These are phyloP conservation scores for Rhodotorula sp. DNA, from an alignment of 1,284 basidiomycete species.

Conservation along the genomic window DNA sequence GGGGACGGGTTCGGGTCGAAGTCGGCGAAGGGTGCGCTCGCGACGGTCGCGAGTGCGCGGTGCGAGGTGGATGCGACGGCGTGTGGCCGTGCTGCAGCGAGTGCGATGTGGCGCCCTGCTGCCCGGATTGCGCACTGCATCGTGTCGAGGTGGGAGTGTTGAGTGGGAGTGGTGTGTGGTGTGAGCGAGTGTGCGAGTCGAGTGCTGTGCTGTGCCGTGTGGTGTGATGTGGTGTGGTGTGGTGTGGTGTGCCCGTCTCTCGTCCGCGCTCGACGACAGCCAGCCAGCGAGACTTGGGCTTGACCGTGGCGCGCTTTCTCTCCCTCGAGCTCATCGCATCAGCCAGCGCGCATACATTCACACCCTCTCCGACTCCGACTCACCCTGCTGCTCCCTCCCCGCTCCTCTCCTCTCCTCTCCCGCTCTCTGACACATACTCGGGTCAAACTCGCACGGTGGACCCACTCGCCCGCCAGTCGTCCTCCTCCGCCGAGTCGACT, in stretches of 20 bases:
- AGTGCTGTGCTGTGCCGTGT: too few species aligned
- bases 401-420: background rate
- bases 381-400: too few species aligned
- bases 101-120: too few species aligned
- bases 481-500: background rate
- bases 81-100: too few species aligned
- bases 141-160: background rate
- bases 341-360: too few species aligned
- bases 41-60: conserved; percentile 7
- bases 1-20: background rate
- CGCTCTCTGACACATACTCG: background rate
- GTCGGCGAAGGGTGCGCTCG: conserved; percentile 16
- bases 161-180: background rate
- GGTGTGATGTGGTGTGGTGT: conserved; percentile 1
- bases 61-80: too few species aligned
- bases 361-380: too few species aligned
- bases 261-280: background rate
- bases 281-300: background rate
- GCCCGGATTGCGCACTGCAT: too few species aligned
- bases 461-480: background rate
- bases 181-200: too few species aligned
- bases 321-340: background rate
- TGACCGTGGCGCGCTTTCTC: background rate
- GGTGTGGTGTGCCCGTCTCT: conserved; percentile 18
- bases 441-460: too few species aligned